phyloP scores from a whole-genome alignment of 352 stramenopile genomes.

The Pythium folliculosum region DNA sequence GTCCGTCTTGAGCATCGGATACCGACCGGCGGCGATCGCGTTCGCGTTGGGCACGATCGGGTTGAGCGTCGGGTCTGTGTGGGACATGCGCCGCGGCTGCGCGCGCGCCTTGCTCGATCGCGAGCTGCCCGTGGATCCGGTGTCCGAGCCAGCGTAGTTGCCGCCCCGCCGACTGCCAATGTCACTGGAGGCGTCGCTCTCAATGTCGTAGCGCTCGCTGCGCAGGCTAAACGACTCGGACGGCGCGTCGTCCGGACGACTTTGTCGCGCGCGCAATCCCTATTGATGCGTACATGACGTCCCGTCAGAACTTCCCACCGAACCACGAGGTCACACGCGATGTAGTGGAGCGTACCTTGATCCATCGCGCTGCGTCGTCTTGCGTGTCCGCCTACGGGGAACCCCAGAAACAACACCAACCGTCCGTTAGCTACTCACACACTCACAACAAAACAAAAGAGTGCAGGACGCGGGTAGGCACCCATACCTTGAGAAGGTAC shows the following conservation, averaged over 20 bases:
- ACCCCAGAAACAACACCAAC: background rate
- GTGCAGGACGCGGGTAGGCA: no score
- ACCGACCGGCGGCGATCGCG: constrained; percentile 57
- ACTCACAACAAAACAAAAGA: no score
- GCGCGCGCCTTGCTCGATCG: constrained; percentile 35
- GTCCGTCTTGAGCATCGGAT: constrained; percentile 81
- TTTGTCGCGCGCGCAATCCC: constrained; percentile 70
- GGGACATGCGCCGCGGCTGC: constrained; percentile 37
- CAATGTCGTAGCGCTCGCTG: constrained; percentile 78
- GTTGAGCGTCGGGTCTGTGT: constrained; percentile 64
- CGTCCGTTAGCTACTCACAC: no score
- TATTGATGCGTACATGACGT: constrained; percentile 18
- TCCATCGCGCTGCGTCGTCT: constrained; percentile 63
- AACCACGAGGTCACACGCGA: background rate
- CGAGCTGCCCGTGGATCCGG: constrained; percentile 50
- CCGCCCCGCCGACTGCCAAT: constrained; percentile 50
- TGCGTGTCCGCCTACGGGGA: constrained; percentile 54
- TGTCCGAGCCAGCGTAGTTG: constrained; percentile 61
- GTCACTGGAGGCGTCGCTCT: constrained; percentile 85
- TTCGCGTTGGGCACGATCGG: constrained; percentile 73
- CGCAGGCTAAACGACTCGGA: constrained; percentile 83
- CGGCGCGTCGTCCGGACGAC: constrained; percentile 64
- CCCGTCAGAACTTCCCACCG: background rate
- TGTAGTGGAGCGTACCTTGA: constrained; percentile 34
- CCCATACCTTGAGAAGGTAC: constrained; percentile 72